Conservation (phyloP, 345 rosid species). For the Eucalyptus polyanthemos region DNA sequence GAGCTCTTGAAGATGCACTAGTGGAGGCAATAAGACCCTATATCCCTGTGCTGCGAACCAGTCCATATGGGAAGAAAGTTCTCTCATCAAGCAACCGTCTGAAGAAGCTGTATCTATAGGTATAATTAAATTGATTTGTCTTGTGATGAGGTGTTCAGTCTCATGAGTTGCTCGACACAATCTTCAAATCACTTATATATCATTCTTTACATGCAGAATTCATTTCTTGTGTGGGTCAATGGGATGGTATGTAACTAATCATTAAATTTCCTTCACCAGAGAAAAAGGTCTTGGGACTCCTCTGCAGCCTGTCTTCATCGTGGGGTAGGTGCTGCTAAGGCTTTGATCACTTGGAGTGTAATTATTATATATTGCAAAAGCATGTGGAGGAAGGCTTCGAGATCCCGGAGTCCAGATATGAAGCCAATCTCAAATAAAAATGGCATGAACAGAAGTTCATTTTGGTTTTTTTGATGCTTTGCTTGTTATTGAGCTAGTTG, state of each 20-base stretch:
- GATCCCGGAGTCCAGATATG: background rate
- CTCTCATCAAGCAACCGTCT: constrained; percentile 38
- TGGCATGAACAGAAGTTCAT: background rate
- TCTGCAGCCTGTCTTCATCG: background rate
- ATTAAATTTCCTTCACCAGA: background rate
- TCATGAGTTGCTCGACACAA: background rate
- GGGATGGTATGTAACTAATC: background rate
- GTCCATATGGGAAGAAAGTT: constrained; percentile 82
- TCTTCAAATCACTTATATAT: background rate
- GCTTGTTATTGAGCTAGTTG: background rate
- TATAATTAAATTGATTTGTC: background rate
- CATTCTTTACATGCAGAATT: background rate
- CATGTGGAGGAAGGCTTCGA: background rate
- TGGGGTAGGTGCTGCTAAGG: background rate
- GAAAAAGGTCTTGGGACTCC: background rate
- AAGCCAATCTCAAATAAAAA: background rate
- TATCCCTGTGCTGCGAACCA: constrained; percentile 47
- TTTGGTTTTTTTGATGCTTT: background rate
- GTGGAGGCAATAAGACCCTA: constrained; percentile 57
- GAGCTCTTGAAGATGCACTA: constrained; percentile 38
- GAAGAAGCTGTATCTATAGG: constrained; percentile 32
- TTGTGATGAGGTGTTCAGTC: background rate
- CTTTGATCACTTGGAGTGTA: background rate
- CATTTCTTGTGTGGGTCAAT: background rate
- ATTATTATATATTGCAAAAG: background rate